These are phyloP conservation scores for Suhomyces anneliseae DNA, from an alignment of 1,139 yeast genomes.

Conservation along the genomic window DNA sequence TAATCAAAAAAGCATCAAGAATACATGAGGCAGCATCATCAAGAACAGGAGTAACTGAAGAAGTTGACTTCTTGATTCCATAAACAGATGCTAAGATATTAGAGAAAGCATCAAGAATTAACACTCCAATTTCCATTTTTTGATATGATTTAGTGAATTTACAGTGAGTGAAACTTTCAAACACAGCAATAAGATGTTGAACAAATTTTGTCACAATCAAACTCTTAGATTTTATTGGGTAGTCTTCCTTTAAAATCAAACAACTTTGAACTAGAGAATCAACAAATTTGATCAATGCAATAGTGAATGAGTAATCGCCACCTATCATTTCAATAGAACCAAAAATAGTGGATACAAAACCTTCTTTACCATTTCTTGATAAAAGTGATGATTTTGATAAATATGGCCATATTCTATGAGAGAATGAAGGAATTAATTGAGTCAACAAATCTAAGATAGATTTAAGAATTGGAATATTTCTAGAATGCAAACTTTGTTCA, in stretches of 20 bases:
- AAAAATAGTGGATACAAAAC: constrained; percentile 59
- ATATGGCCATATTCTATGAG: constrained; percentile 79
- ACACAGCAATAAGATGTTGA: constrained; percentile 60
- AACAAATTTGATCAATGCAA: constrained; percentile 56
- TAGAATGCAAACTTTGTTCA: constrained; percentile 64
- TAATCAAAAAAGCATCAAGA: constrained; percentile 55
- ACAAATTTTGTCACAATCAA: constrained; percentile 58
- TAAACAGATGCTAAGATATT: constrained; percentile 55
- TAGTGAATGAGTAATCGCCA: constrained; percentile 66
- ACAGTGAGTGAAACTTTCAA: constrained; percentile 76
- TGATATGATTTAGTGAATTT: constrained; percentile 57
- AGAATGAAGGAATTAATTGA: constrained; percentile 47
- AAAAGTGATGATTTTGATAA: constrained; percentile 66
- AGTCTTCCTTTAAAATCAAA: constrained; percentile 38
- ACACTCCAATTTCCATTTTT: constrained; percentile 61
- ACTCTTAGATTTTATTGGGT: constrained; percentile 47
- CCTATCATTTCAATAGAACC: constrained; percentile 73
- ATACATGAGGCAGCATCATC: constrained; percentile 50
- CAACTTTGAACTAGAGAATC: constrained; percentile 57
- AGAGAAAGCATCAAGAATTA: constrained; percentile 56
- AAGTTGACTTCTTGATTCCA: constrained; percentile 39
- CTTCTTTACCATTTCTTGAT: constrained; percentile 68
- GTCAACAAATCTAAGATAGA: constrained; percentile 53
- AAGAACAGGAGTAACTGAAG: constrained; percentile 21
- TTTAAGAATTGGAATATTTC: constrained; percentile 49